Base-by-base conservation (phyloP, 768 basidiomycete species). In the Trametes sanguinea region DNA sequence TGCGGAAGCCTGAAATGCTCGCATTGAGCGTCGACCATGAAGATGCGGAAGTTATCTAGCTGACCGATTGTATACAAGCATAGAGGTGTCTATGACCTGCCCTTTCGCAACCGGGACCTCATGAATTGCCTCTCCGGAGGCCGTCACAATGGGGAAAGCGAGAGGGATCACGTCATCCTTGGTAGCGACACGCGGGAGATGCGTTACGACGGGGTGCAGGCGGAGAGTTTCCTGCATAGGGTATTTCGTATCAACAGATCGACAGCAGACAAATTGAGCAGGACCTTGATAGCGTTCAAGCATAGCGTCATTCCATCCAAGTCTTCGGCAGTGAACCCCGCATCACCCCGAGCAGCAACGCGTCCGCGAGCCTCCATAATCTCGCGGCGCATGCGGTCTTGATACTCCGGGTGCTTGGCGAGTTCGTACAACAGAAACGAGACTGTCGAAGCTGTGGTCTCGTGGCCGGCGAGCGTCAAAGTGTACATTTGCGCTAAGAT, bases 91-190 rank as follows among this genome's bases (percentile, higher is more conserved):
- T 2, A 65, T 30, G 27, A 32, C n/a, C 27, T 60, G 59, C 2
- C 64, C 64, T 8, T 51, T 53, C 22, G 13, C 17, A 16, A 65
- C 39, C 4, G 64, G 64, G 9, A 65, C 46, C 39, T 61, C 64
- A 1, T 17, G 53, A 13, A 65, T 45, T 1, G 29, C n/a, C 40
- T 61, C 27, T 1, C 60, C 64, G 11, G 32, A 27, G 22, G 50
- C 39, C 9, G 50, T 16, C 1, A 42, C 33, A 6, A 61, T 48
- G 1, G 64, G 63, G 43, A 57, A 39, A 6, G 66, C 47, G 37
- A 71, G 60, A 0, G 70, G 70, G 22, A 71, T 60, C n/a, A 68
- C 54, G 22, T 71, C 68, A 44, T 71, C 70, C 27, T 64, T 61
- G 10, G 47, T 57, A 3, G 69, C 67, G 22, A 57, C 58, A 9